phyloP scores from a whole-genome alignment of 352 stramenopile genomes.

The Phytophthora pseudosyringae region DNA sequence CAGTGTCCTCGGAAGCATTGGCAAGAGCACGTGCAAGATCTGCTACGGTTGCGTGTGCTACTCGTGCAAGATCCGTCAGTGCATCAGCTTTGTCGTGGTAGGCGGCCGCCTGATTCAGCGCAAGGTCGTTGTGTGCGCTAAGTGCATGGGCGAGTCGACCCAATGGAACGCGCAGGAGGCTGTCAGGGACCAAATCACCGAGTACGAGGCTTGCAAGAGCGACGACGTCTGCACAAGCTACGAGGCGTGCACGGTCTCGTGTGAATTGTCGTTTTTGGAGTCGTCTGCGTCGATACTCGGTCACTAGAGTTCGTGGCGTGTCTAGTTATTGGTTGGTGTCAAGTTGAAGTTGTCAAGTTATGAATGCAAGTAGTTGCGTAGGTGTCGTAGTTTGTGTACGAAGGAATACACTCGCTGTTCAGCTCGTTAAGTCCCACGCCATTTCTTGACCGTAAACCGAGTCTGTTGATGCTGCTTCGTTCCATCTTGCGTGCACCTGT shows the following conservation, averaged over 20 bases:
- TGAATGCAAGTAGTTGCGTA: constrained; percentile 4
- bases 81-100: constrained; percentile 41
- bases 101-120: constrained; percentile 39
- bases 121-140: constrained; percentile 43
- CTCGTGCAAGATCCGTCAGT: constrained; percentile 45
- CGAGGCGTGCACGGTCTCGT: constrained; percentile 19
- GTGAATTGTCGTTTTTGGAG: constrained; percentile 21
- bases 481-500: not conserved
- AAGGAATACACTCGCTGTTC: constrained; percentile 8
- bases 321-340: no score
- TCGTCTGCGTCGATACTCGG: constrained; percentile 18
- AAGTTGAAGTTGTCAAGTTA: not conserved
- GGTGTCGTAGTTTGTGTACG: not conserved
- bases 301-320: constrained; percentile 1
- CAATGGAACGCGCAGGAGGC: constrained; percentile 35
- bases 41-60: constrained; percentile 43
- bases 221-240: constrained; percentile 13
- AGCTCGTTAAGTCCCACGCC: not conserved
- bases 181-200: constrained; percentile 21
- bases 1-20: constrained; percentile 24
- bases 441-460: not conserved
- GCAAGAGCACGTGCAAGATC: constrained; percentile 38
- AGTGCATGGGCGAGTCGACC: constrained; percentile 41
- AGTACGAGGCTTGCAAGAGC: constrained; percentile 25
- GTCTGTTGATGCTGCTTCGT: not conserved